These are phyloP conservation scores for Hippophae rhamnoides DNA, from an alignment of 306 rosid genomes.

Conservation along the genomic window DNA sequence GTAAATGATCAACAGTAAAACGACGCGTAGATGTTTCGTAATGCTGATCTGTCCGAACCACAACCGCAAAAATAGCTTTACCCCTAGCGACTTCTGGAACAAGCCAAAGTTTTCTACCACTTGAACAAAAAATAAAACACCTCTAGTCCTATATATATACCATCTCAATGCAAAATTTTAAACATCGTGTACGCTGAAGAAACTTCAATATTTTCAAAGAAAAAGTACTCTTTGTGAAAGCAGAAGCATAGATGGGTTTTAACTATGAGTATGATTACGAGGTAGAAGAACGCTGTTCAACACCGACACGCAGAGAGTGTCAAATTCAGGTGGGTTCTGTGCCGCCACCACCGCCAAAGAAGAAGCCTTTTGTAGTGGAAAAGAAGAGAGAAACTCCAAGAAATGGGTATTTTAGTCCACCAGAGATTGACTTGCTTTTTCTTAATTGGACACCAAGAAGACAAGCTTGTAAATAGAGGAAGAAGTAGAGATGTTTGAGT, in stretches of 20 bases:
- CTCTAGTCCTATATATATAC: too few relatives aligned
- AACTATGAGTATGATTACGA: not conserved
- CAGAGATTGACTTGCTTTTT: slow-evolving; percentile 45
- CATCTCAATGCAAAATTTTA: too few relatives aligned
- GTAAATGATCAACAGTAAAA: not conserved
- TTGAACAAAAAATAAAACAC: too few relatives aligned
- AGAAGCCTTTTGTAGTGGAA: slow-evolving; percentile 30
- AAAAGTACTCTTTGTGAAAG: too few relatives aligned
- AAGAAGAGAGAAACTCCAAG: slow-evolving; percentile 26
- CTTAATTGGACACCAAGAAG: slow-evolving; percentile 7
- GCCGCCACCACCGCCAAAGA: slow-evolving; percentile 60
- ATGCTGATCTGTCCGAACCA: slow-evolving; percentile 9
- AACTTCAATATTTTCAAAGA: too few relatives aligned
- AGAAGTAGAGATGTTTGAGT: not conserved
- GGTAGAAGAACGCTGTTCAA: slow-evolving; percentile 25
- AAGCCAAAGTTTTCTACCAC: not conserved
- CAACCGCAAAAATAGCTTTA: not conserved
- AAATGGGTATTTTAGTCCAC: slow-evolving; percentile 47
- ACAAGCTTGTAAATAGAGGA: slow-evolving; percentile 15
- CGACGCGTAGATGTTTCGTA: slow-evolving; percentile 7
- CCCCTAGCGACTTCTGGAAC: not conserved
- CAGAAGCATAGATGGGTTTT: not conserved
- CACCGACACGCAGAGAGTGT: slow-evolving; percentile 50
- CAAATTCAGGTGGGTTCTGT: slow-evolving; percentile 29
- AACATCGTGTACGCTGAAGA: too few relatives aligned